These are phyloP conservation scores for Stagonosporopsis vannaccii DNA, from an alignment of 2,329 filamentous ascomycete species.

Conservation along the genomic window DNA sequence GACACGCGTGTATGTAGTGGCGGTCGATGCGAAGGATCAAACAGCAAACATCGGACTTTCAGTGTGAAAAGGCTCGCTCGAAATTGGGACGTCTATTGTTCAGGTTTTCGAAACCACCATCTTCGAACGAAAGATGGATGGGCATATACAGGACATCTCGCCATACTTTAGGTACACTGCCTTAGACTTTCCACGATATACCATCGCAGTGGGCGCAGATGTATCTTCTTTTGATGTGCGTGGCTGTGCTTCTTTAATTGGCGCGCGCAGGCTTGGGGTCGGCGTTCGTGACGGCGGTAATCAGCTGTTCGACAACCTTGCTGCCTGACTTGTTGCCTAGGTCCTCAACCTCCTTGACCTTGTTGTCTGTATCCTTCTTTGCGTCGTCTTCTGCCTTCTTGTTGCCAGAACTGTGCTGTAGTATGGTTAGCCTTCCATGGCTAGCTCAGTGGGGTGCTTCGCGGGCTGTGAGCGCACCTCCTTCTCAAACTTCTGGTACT, in stretches of 20 bases:
- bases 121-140: conserved; percentile 4
- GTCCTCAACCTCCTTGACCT: conserved; percentile 82
- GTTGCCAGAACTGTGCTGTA: conserved; percentile 90
- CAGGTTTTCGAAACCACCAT: conserved; percentile 15
- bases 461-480: conserved; percentile 60
- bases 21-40: not conserved
- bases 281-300: conserved; percentile 84
- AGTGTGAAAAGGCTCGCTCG: conserved; percentile 4
- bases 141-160: conserved; percentile 18
- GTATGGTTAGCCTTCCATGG: conserved; percentile 25
- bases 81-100: conserved; percentile 22
- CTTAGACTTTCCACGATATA: not conserved
- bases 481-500: conserved; percentile 94
- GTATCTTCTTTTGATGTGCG: not conserved
- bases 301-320: conserved; percentile 81
- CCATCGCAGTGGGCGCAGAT: not conserved
- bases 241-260: conserved; percentile 8
- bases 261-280: conserved; percentile 70
- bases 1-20: not conserved
- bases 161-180: not conserved
- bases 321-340: conserved; percentile 81
- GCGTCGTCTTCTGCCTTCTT: conserved; percentile 74
- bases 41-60: not conserved
- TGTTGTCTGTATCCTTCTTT: conserved; percentile 78
- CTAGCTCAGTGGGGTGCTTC: not conserved